Base-by-base conservation (phyloP, 176 grass and related monocot genomes). In the Carex kokanica region DNA sequence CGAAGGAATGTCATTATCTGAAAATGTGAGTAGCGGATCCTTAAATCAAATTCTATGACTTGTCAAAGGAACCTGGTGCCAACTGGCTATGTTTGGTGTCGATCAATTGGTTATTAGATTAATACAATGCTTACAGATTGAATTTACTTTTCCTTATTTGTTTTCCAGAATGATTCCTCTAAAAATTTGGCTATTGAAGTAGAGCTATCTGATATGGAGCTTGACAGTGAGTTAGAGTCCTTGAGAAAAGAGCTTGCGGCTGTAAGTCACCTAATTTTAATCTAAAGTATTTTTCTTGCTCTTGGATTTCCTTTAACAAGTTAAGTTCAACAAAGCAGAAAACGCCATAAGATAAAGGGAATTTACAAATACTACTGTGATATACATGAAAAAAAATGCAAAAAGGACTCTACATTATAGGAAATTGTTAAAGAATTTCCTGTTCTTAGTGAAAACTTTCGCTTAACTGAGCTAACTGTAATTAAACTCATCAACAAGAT, bases 201-300 rank as follows among this genome's bases (percentile, higher is more conserved):
- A 80, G 80, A 40, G 0, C 64, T 86, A 0, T 80, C 53, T 14
- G 73, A 86, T 20, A 16, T 38, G 17, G 80, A 86, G 21, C 88
- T 86, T 57, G 80, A 90, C 20, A 53, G 43, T 74, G 71, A 84
- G 18, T 80, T 90, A 36, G 54, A 86, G 55, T 90, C 84, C 3
- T 84, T 90, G 70, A 90, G 88, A 85, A 70, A 80, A n/a, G 84
- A 90, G 53, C 61, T 90, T 73, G 49, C 53, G 63, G 61, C 72
- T 73, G 88, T 90, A 80, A 84, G 85, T 52, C 67, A 25, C 52
- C 8, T 74, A 6, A 17, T 18, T 55, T 45, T 13, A 55, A 80
- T 67, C 20, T 60, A 72, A 74, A 34, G 4, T 24, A 25, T 38
- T 80, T 61, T 75, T 27, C 58, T 16, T 17, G 17, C 4, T 17